Evolutionary conservation across 2,329 filamentous ascomycete genomes (phyloP).

Genomic region (Amauroascus verrucosus): DNA sequence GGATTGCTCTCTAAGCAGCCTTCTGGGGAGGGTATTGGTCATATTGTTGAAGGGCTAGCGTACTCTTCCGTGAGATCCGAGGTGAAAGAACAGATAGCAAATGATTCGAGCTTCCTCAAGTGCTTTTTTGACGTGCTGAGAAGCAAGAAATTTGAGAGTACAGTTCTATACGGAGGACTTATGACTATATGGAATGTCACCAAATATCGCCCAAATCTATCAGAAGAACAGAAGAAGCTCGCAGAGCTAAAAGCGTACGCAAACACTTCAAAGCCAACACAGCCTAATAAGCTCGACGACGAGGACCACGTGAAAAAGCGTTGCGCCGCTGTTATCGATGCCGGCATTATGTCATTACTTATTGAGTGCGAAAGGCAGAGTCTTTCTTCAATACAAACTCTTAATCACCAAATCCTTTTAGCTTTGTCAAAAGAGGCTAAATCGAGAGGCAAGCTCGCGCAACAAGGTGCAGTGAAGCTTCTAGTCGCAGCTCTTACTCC

Average conservation of each 20-base stretch:
- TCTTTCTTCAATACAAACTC: conserved; percentile 54
- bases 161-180: conserved; percentile 71
- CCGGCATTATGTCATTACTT: conserved; percentile 65
- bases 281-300: conserved; percentile 58
- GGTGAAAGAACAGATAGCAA: conserved; percentile 70
- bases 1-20: conserved; percentile 32
- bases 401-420: conserved; percentile 67
- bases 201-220: conserved; percentile 62
- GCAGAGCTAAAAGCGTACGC: conserved; percentile 89
- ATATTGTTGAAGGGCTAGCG: conserved; percentile 80
- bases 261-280: conserved; percentile 60
- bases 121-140: conserved; percentile 49
- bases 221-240: conserved; percentile 89
- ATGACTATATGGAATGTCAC: conserved; percentile 82
- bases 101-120: conserved; percentile 58
- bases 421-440: conserved; percentile 64
- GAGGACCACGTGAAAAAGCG: conserved; percentile 64
- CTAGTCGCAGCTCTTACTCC: conserved; percentile 57
- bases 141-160: conserved; percentile 50
- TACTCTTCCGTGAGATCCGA: conserved; percentile 79
- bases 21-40: conserved; percentile 50
- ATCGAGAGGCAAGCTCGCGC: conserved; percentile 68
- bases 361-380: conserved; percentile 61
- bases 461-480: conserved; percentile 86
- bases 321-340: conserved; percentile 68